phyloP scores from a whole-genome alignment of 1,284 basidiomycete species.

The Spongiforma sp. region DNA sequence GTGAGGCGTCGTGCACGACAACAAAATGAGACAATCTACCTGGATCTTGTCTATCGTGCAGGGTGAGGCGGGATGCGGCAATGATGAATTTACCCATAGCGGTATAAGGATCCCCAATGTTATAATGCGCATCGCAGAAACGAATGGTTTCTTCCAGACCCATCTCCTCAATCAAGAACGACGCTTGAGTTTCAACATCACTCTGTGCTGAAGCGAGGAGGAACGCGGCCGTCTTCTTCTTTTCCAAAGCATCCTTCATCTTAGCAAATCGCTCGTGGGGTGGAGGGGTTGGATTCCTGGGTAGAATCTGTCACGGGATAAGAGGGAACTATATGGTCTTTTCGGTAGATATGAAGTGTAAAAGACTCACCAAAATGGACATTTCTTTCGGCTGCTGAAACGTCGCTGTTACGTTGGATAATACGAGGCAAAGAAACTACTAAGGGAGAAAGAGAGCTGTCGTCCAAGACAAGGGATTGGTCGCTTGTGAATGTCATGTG shows the following conservation, averaged over 20 bases:
- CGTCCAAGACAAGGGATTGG: too few species aligned
- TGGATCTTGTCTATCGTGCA: too few species aligned
- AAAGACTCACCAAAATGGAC: neutral
- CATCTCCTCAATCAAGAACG: neutral
- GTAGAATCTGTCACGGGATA: neutral
- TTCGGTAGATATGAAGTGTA: neutral
- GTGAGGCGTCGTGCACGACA: too few species aligned
- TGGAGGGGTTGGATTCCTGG: neutral
- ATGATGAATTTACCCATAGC: neutral
- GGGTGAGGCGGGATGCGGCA: neutral
- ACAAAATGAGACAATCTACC: too few species aligned
- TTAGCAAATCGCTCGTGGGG: neutral
- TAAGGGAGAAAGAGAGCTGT: too few species aligned
- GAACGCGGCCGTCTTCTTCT: neutral
- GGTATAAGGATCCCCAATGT: neutral
- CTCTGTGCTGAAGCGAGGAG: slow-evolving; percentile 1
- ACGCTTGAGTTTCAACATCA: neutral
- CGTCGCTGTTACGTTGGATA: neutral
- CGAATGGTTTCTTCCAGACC: neutral
- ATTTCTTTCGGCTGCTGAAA: neutral
- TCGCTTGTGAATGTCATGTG: too few species aligned
- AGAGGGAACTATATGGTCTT: neutral
- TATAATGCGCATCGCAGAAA: neutral
- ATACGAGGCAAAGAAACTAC: neutral
- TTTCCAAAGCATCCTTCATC: neutral